phyloP scores from a whole-genome alignment of 352 stramenopile genomes.

The Globisporangium abappressorium region DNA sequence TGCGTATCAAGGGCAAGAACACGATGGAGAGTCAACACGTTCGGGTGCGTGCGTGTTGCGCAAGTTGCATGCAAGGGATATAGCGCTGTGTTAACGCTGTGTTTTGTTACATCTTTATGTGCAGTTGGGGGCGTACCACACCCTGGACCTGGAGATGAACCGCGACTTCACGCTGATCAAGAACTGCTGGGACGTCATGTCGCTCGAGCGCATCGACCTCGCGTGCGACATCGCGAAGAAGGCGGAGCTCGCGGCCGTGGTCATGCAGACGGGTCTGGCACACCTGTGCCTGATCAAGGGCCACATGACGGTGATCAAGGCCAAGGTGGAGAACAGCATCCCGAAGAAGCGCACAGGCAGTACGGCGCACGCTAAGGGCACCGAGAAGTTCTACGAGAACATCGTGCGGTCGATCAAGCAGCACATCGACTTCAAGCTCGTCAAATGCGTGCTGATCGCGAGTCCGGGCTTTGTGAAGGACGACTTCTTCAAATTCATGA shows the following conservation, averaged over 20 bases:
- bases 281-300: conserved; percentile 98
- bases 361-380: conserved; percentile 91
- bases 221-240: conserved; percentile 93
- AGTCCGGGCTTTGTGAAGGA: conserved; percentile 97
- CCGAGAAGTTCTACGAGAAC: conserved; percentile 96
- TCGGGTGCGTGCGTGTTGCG: conserved; percentile 52
- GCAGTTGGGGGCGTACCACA: conserved; percentile 96
- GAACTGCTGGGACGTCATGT: conserved; percentile 96
- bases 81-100: neutral
- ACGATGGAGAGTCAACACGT: conserved; percentile 93
- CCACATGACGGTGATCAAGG: conserved; percentile 94
- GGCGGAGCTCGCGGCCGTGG: conserved; percentile 95
- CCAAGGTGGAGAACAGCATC: conserved; percentile 95
- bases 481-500: conserved; percentile 97
- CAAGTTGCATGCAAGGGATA: neutral
- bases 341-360: conserved; percentile 96
- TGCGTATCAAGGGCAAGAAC: conserved; percentile 95
- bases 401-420: conserved; percentile 94
- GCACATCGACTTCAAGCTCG: conserved; percentile 95
- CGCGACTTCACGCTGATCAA: conserved; percentile 97
- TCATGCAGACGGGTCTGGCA: conserved; percentile 95
- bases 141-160: conserved; percentile 95
- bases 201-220: conserved; percentile 94
- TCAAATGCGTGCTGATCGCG: conserved; percentile 96
- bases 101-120: no score